These are phyloP conservation scores for Passiflora organensis DNA, from an alignment of 345 rosid genomes.

Conservation along the genomic window DNA sequence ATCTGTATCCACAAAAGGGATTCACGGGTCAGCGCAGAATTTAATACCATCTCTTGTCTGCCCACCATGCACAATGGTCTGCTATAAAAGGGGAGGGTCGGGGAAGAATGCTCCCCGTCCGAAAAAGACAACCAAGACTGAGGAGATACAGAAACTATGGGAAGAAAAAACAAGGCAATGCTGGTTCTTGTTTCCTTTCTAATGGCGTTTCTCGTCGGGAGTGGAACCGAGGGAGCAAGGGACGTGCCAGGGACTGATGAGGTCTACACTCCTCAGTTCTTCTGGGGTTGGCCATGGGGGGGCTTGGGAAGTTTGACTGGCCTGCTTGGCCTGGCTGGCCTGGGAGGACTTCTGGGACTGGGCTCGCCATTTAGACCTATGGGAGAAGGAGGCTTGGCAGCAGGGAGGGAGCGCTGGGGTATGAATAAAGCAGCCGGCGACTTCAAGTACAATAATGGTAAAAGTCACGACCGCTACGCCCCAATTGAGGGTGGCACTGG, in stretches of 20 bases:
- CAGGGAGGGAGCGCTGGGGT: neutral
- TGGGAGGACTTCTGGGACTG: neutral
- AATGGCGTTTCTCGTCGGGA: neutral
- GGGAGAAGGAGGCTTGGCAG: neutral
- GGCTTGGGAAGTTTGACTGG: neutral
- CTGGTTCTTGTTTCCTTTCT: neutral
- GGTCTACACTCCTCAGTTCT: neutral
- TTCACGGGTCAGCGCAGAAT: too few species aligned
- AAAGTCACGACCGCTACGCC: too few species aligned
- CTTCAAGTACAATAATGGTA: too few species aligned
- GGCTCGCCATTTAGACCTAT: neutral
- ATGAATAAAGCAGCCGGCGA: neutral
- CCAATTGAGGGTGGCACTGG: too few species aligned
- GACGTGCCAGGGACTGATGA: neutral
- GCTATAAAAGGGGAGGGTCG: too few species aligned
- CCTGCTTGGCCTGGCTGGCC: neutral
- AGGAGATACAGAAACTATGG: neutral
- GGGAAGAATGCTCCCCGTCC: too few species aligned
- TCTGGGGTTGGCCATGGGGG: neutral
- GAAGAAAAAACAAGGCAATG: neutral
- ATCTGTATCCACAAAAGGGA: too few species aligned
- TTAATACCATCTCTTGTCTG: too few species aligned
- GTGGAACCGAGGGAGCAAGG: neutral
- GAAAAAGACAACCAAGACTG: too few species aligned
- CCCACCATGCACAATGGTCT: too few species aligned